Base-by-base conservation (phyloP, 2,329 filamentous ascomycete genomes). In the Hypocreales sp. region DNA sequence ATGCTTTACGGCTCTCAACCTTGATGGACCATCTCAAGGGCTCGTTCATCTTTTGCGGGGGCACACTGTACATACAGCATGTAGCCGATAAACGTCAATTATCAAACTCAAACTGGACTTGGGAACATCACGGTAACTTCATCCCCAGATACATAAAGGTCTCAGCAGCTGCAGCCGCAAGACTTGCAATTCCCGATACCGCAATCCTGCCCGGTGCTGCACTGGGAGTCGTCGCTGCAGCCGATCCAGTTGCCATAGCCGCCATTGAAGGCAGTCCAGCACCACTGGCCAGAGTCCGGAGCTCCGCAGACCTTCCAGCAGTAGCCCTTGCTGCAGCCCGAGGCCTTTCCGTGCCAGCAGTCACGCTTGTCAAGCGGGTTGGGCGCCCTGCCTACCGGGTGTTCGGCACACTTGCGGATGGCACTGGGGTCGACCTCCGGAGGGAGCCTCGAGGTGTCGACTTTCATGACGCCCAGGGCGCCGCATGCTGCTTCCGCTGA, bases 161-260 rank as follows among this genome's bases (percentile, higher is more conserved):
- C 23, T 23, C 10, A 31, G 25, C 29, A 31, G 29, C 29, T 31
- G 21, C 29, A 31, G 9, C 29, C 29, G 15, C 29, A 31, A 3
- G 10, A 8, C 21, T 27, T 27, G 25, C 29, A 31, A 12, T 31
- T 27, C 2, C 29, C 29, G 20, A 26, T 23, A 10, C 29, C 29
- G 14, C 29, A 31, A 13, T 25, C 25, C 12, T 24, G 20, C 14
- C 9, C 15, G 12, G 17, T 22, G 11, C 24, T 31, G 29, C 29
- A 31, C 17, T 31, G 25, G 13, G 9, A 5, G 14, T 31, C 29
- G 15, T 27, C 18, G 12, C 2, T 7, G 17, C 29, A 31, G 3
- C 21, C 17, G 15, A 31, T 31, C 24, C 29, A 31, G n/a, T 27
- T 11, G 11, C 29, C 29, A 7, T 23, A 22, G 5, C 29, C 29